These are phyloP conservation scores for Botrytis medusae DNA, from an alignment of 2,329 filamentous ascomycete species.

Conservation along the genomic window DNA sequence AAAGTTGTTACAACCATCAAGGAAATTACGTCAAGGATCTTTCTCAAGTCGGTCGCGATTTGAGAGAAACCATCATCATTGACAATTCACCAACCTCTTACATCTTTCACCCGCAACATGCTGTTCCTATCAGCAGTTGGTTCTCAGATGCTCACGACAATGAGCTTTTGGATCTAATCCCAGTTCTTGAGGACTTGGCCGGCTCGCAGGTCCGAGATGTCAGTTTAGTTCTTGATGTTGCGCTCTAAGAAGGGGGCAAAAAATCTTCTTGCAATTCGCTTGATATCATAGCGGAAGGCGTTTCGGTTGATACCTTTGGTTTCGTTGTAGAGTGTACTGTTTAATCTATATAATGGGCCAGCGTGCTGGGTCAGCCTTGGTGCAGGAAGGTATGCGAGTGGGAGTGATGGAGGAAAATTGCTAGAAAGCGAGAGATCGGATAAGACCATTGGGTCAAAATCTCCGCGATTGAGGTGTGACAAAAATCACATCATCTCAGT, in stretches of 20 bases:
- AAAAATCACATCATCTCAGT: not conserved
- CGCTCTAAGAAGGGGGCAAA: conserved; percentile 53
- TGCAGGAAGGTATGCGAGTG: conserved; percentile 23
- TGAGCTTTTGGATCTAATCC: conserved; percentile 94
- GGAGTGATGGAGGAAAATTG: conserved; percentile 11
- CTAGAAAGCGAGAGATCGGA: conserved; percentile 13
- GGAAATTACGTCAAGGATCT: conserved; percentile 99
- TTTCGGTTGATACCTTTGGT: conserved; percentile 42
- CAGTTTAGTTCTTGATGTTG: conserved; percentile 94
- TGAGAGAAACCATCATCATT: conserved; percentile 98
- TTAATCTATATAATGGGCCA: conserved; percentile 43
- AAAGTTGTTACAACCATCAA: conserved; percentile 99
- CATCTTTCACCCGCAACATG: conserved; percentile 98
- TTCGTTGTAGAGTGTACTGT: conserved; percentile 44
- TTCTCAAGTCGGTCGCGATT: conserved; percentile 91
- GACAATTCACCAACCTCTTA: conserved; percentile 99
- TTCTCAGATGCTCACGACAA: conserved; percentile 99
- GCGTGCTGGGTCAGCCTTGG: conserved; percentile 33
- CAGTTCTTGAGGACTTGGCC: conserved; percentile 95
- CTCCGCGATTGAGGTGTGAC: conserved; percentile 5
- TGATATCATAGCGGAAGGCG: conserved; percentile 43
- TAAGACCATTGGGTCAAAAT: not conserved
- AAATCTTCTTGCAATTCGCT: conserved; percentile 38
- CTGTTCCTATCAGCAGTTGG: conserved; percentile 99
- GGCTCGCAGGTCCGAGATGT: conserved; percentile 88